Percentiles rank a stretch among this genome's conserved stretches.
Evolutionary conservation across 129 eudicot genomes (phyloP).

Genomic region (Tagetes erecta): DNA sequence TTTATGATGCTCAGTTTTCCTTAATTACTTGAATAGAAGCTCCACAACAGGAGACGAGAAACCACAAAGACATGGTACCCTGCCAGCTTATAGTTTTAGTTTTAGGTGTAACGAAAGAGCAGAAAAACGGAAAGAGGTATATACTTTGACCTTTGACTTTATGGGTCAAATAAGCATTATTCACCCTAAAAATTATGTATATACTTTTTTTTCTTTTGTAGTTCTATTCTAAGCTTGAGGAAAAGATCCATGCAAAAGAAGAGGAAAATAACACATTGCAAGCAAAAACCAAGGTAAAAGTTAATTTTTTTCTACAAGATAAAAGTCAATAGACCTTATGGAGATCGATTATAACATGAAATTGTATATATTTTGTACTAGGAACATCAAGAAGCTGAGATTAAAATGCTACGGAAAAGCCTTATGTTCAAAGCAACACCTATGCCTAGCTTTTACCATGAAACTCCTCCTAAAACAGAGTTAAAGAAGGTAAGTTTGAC

Average conservation of each 20-base stretch:
- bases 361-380: conserved; percentile 19
- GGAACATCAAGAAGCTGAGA: conserved; percentile 96
- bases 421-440: conserved; percentile 94
- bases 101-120: conserved; percentile 88
- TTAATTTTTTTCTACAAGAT: background rate
- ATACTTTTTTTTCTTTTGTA: conserved; percentile 24
- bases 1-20: conserved; percentile 29
- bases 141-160: background rate
- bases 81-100: conserved; percentile 71
- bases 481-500: conserved; percentile 73
- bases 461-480: conserved; percentile 83
- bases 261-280: conserved; percentile 71
- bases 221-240: conserved; percentile 95
- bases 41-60: conserved; percentile 51
- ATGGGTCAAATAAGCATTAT: background rate
- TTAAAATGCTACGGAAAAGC: conserved; percentile 80
- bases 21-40: conserved; percentile 44
- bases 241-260: conserved; percentile 91
- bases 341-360: background rate
- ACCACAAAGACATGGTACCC: conserved; percentile 50
- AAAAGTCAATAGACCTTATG: background rate
- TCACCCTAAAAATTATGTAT: background rate
- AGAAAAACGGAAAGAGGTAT: conserved; percentile 89
- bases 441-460: conserved; percentile 95
- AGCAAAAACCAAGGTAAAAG: conserved; percentile 74